phyloP scores from a whole-genome alignment of 495 filamentous ascomycete species.

The Xylaria curta region DNA sequence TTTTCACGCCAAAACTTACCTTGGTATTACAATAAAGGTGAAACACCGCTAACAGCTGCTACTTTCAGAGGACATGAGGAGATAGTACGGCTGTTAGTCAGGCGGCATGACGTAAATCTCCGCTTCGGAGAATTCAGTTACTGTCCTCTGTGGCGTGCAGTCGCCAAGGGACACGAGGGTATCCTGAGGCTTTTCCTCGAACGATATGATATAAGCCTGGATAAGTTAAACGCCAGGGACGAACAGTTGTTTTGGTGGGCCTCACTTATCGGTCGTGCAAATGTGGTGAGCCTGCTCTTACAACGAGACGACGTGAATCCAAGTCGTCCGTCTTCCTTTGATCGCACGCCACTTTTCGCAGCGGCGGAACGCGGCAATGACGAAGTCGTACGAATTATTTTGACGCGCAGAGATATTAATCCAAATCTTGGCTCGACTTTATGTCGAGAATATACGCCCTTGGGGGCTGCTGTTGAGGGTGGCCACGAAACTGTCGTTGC shows the following conservation, averaged over 20 bases:
- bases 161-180: not conserved
- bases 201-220: not conserved
- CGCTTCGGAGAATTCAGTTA: not conserved
- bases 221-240: not conserved
- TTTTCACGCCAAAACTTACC: not conserved
- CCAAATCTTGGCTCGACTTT: not conserved
- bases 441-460: too few relatives aligned
- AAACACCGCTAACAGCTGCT: not conserved
- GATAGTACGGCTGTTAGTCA: not conserved
- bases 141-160: not conserved
- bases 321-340: not conserved
- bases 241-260: not conserved
- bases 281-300: not conserved
- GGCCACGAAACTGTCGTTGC: not conserved
- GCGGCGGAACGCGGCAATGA: not conserved
- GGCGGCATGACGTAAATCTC: not conserved
- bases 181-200: not conserved
- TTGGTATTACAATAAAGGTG: not conserved
- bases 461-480: not conserved
- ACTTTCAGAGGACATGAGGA: not conserved
- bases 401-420: not conserved
- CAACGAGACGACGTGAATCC: not conserved
- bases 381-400: not conserved
- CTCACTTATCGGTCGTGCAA: not conserved
- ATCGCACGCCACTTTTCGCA: not conserved